Conservation (phyloP, 2,329 filamentous ascomycete species). For the Sarocladium strictum region DNA sequence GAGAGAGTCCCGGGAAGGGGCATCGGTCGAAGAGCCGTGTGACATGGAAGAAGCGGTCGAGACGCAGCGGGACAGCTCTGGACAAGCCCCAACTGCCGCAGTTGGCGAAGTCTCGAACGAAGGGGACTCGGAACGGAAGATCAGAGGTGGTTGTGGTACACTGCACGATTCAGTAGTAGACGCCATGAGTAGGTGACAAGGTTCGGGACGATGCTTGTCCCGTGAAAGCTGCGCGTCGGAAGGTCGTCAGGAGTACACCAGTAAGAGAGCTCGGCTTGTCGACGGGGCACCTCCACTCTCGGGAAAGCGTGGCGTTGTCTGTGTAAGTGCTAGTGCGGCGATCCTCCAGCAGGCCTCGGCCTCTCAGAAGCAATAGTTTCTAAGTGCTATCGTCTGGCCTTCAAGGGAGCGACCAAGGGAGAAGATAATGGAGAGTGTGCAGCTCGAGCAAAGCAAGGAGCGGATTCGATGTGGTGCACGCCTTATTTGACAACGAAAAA, state of each 20-base stretch:
- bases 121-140: constrained; percentile 52
- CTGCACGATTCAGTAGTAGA: constrained; percentile 24
- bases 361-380: background rate
- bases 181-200: constrained; percentile 21
- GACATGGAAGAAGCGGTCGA: constrained; percentile 58
- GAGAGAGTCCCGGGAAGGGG: constrained; percentile 46
- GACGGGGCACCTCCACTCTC: constrained; percentile 2
- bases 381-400: background rate
- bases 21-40: constrained; percentile 37
- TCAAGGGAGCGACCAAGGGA: background rate
- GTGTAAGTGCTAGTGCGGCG: constrained; percentile 1
- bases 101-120: constrained; percentile 57
- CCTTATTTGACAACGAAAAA: background rate
- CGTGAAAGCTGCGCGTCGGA: constrained; percentile 1
- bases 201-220: constrained; percentile 4
- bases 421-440: background rate
- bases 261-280: background rate
- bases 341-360: background rate
- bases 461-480: background rate
- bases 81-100: constrained; percentile 54
- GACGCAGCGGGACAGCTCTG: constrained; percentile 56
- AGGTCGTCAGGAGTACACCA: background rate
- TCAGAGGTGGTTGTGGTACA: constrained; percentile 13
- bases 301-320: background rate
- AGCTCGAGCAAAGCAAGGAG: background rate